These are phyloP conservation scores for Hypoxylon perforatum DNA, from an alignment of 495 filamentous ascomycete species.

Conservation along the genomic window DNA sequence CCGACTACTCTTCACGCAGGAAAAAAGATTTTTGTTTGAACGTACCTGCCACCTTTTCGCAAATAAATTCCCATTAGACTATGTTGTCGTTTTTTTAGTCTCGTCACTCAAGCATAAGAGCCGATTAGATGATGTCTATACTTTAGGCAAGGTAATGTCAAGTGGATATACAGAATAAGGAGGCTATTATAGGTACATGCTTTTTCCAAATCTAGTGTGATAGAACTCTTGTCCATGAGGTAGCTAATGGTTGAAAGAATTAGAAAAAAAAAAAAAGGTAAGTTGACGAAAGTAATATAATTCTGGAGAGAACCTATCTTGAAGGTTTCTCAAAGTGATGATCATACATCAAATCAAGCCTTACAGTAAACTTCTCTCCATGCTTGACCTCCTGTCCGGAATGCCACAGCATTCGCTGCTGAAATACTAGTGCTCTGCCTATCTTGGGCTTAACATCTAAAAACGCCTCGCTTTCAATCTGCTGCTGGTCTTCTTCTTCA, in stretches of 20 bases:
- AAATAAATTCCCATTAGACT: no score
- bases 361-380: conserved; percentile 82
- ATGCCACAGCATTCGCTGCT: conserved; percentile 76
- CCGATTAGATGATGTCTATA: no score
- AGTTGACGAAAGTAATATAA: background rate
- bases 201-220: no score
- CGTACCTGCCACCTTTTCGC: no score
- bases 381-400: conserved; percentile 76
- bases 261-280: background rate
- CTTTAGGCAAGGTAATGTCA: no score
- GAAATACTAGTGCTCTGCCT: conserved; percentile 81
- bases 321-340: conserved; percentile 39
- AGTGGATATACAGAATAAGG: no score
- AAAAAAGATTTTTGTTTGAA: no score
- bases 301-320: background rate
- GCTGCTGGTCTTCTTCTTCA: conserved; percentile 34
- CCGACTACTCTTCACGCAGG: no score
- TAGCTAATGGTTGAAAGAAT: background rate
- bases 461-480: conserved; percentile 71
- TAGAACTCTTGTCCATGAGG: no score
- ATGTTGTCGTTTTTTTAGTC: no score
- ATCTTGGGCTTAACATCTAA: conserved; percentile 78
- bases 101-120: no score
- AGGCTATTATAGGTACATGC: no score
- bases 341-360: conserved; percentile 82